phyloP scores from a whole-genome alignment of 1,139 yeast species.

The Blastobotrys serpentis region DNA sequence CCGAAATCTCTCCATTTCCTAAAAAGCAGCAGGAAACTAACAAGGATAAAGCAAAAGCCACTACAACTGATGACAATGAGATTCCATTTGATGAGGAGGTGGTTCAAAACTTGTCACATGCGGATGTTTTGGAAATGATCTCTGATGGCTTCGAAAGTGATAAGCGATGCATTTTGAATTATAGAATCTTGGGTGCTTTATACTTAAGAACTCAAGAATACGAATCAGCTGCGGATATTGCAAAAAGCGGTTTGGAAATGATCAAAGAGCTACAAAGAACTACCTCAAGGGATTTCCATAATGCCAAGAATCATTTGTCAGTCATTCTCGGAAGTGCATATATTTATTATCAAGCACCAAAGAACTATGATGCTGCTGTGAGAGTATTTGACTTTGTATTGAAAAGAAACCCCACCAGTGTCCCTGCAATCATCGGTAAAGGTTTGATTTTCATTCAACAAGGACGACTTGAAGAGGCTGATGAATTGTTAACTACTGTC shows the following conservation, averaged over 20 bases:
- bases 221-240: conserved; percentile 57
- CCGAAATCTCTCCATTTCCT: conserved; percentile 65
- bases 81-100: conserved; percentile 26
- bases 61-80: conserved; percentile 23
- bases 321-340: conserved; percentile 72
- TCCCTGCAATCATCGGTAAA: conserved; percentile 74
- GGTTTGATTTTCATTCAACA: conserved; percentile 74
- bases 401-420: conserved; percentile 48
- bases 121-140: conserved; percentile 54
- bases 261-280: conserved; percentile 46
- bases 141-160: conserved; percentile 52
- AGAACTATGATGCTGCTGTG: conserved; percentile 73
- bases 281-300: conserved; percentile 48
- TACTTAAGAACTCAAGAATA: conserved; percentile 64
- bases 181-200: conserved; percentile 63
- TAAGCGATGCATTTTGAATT: conserved; percentile 56
- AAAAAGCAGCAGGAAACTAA: conserved; percentile 17
- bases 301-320: conserved; percentile 60
- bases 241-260: conserved; percentile 60
- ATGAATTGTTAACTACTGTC: conserved; percentile 51
- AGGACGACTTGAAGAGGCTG: conserved; percentile 56
- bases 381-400: conserved; percentile 67
- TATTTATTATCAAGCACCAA: conserved; percentile 87
- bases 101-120: conserved; percentile 36
- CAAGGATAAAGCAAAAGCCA: conserved; percentile 22